phyloP scores from a whole-genome alignment of 2,329 filamentous ascomycete species.

The Venturia effusa region DNA sequence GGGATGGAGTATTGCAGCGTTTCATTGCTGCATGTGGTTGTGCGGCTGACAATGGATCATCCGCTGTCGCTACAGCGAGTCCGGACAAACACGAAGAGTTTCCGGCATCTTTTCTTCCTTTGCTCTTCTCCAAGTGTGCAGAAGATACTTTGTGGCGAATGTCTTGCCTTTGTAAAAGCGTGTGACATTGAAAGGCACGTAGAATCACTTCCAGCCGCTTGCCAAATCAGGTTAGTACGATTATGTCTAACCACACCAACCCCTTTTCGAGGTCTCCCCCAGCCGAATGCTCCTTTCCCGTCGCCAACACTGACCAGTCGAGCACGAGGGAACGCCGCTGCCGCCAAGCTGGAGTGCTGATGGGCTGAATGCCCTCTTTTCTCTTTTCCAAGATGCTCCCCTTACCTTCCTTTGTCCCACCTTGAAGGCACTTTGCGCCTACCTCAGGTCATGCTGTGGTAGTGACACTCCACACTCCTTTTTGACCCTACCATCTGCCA shows the following conservation, averaged over 20 bases:
- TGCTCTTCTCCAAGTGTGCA: neutral
- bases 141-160: neutral
- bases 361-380: neutral
- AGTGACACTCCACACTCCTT: neutral
- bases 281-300: neutral
- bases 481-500: neutral
- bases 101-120: neutral
- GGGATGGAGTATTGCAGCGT: slow-evolving; percentile 1
- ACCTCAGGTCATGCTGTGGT: neutral
- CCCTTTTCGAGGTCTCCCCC: neutral
- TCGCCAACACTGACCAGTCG: neutral
- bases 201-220: neutral
- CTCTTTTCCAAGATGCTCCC: neutral
- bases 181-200: neutral
- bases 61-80: neutral
- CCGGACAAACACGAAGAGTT: neutral
- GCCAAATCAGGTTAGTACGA: neutral
- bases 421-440: neutral
- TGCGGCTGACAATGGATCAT: neutral
- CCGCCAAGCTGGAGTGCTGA: neutral
- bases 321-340: neutral
- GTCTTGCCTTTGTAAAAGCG: no score
- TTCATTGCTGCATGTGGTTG: neutral
- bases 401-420: neutral
- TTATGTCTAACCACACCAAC: neutral